Base-by-base conservation (phyloP, 805 yeast genomes). In the Metschnikowia chrysomelidarum region DNA sequence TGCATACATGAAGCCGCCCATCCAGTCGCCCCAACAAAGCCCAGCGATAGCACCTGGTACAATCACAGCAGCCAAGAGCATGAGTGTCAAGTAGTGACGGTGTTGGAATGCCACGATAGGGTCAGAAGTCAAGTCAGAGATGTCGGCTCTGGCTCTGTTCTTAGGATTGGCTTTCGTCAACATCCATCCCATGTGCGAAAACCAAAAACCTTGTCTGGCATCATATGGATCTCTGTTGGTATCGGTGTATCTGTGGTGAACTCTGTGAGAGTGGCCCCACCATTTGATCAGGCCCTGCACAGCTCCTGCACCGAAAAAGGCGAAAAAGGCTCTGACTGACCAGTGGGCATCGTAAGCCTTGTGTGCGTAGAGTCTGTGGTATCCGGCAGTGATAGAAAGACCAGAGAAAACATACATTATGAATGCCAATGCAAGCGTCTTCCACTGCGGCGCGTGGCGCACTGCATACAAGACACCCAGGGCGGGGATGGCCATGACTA, bases 111-210 rank as follows among this genome's bases (percentile, higher is more conserved):
- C 71, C 32, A 84, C 91, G 43, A 84, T 73, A 80, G 87, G 80
- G 60, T 85, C 93, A 53, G 75, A 62, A 35, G 82, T 75, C 53
- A 87, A 69, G 54, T 87, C 94, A 30, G 83, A 74, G 46, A 85
- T 85, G 57, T 82, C 89, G 24, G 88, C 87, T 63, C 89, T 70
- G 11, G 93, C 93, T 57, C 80, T 76, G 61, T 76, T 76, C 64
- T 81, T 82, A 51, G 93, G 93, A 61, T 85, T 84, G 52, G 93
- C 85, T 59, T 80, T 79, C 39, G 70, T 55, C 45, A 85, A 68
- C 91, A 85, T 82, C 94, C 94, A 85, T 26, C 91, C 91, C 69
- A 85, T 67, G 65, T 85, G 94, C 19, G 87, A 76, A 56, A 73
- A 85, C 87, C 89, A 83, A 60, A 84, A 78, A 12, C 94, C 94